Conservation (phyloP, 768 basidiomycete genomes). For the Cyathus striatus region DNA sequence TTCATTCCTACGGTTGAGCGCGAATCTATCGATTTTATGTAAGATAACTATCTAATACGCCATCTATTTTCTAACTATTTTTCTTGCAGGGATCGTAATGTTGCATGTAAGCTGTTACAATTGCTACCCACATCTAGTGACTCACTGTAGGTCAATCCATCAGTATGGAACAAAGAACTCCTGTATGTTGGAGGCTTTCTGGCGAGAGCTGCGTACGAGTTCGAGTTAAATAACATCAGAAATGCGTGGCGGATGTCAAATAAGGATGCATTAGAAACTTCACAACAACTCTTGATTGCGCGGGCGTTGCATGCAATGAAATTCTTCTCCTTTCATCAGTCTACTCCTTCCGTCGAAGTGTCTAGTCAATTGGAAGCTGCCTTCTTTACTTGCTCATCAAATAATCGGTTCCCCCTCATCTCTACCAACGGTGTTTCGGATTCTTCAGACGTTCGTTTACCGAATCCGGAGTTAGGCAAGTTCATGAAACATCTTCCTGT, state of each 20-base stretch:
- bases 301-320: slow-evolving; percentile 75
- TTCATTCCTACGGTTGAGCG: slow-evolving; percentile 97
- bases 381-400: slow-evolving; percentile 66
- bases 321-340: slow-evolving; percentile 87
- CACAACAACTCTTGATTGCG: slow-evolving; percentile 45
- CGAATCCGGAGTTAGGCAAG: slow-evolving; percentile 59
- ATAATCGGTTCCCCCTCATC: slow-evolving; percentile 58
- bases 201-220: slow-evolving; percentile 77
- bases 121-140: slow-evolving; percentile 2
- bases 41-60: slow-evolving; percentile 19
- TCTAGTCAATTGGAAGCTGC: slow-evolving; percentile 64
- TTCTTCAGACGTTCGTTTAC: slow-evolving; percentile 65
- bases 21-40: slow-evolving; percentile 89
- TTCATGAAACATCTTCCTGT: slow-evolving; percentile 81
- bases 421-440: slow-evolving; percentile 70
- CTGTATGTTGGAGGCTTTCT: slow-evolving; percentile 82
- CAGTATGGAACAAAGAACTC: slow-evolving; percentile 90
- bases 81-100: slow-evolving; percentile 66
- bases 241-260: slow-evolving; percentile 53
- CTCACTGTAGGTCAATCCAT: slow-evolving; percentile 4
- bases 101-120: slow-evolving; percentile 50
- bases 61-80: slow-evolving; percentile 1
- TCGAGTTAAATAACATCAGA: slow-evolving; percentile 63
- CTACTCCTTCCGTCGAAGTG: slow-evolving; percentile 83
- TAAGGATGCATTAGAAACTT: slow-evolving; percentile 19